Evolutionary conservation across 2,329 filamentous ascomycete genomes (phyloP).

Genomic region (Lasiodiplodia sp.): DNA sequence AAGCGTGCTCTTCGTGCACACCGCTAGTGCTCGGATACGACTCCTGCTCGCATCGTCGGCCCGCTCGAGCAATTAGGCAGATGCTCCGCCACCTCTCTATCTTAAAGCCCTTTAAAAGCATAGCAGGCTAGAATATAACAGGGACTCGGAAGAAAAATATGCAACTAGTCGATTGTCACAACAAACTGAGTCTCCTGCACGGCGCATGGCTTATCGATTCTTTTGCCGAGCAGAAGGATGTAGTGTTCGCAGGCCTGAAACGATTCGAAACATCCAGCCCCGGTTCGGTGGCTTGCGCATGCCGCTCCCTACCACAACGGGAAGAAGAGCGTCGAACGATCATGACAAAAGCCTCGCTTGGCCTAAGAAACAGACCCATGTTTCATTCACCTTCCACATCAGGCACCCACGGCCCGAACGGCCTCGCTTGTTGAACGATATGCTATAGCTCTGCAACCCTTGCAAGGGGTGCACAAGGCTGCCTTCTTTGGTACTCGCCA

Average conservation of each 20-base stretch:
- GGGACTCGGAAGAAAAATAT: too few relatives aligned
- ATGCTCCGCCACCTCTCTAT: not conserved
- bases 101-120: not conserved
- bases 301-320: conserved; percentile 6
- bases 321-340: not conserved
- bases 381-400: conserved; percentile 21
- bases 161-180: too few relatives aligned
- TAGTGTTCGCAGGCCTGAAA: conserved; percentile 6
- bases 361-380: not conserved
- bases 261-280: not conserved
- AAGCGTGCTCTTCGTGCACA: not conserved
- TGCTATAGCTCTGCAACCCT: not conserved
- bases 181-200: not conserved
- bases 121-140: too few relatives aligned
- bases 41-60: not conserved
- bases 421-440: not conserved
- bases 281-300: not conserved
- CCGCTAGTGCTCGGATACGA: not conserved
- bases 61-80: not conserved
- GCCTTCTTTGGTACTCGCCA: not conserved
- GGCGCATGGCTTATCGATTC: too few relatives aligned
- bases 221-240: not conserved
- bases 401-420: conserved; percentile 6
- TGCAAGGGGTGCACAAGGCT: not conserved
- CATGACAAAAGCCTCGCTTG: conserved; percentile 1